Evolutionary conservation across 768 basidiomycete species (phyloP), one percentile per base, ranked within the genome.

Genomic region (Trametes meyenii): DNA sequence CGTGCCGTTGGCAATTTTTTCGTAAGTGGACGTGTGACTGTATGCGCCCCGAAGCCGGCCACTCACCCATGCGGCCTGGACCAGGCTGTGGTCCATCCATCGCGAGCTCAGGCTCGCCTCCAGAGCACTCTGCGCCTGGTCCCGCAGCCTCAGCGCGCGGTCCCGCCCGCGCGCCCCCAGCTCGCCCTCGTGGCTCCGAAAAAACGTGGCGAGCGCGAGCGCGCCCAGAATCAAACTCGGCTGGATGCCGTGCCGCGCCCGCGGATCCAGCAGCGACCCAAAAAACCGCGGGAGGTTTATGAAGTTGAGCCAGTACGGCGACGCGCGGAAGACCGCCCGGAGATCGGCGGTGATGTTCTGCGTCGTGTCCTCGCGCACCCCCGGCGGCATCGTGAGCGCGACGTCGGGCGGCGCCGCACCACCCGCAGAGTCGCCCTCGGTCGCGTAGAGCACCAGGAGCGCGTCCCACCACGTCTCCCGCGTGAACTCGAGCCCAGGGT

Each of bases 381-480:
- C 64, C 1, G 67, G 59, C 21, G 63, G 63, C 46, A 55, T 60
- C n/a, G 64, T 26, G 45, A 67, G 55, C 29, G 46, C 49, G 33
- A 57, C 21, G n/a, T 62, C 63, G 66, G 40, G 38, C 12, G 58
- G 21, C 13, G 19, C 43, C 8, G 42, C 13, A 6, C 55, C 56
- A 38, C 21, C 26, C 10, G 6, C 45, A 19, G 44, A 7, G 44
- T 38, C 26, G 49, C 53, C 53, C 21, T 55, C 50, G 23, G 56
- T 63, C 33, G 67, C 54, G 70, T 90, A 90, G 29, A 87, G 69
- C 42, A 76, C 74, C 38, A 90, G 73, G 17, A 92, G 77, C 4
- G 82, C 84, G 68, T 91, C 91, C 86, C 88, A 92, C 90, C 90
- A 91, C 23, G 84, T 85, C 75, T 88, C 85, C 51, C 88, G 87